Evolutionary conservation across 208 protist species (phyloP).

Genomic region (Acanthamoeba sp.): DNA sequence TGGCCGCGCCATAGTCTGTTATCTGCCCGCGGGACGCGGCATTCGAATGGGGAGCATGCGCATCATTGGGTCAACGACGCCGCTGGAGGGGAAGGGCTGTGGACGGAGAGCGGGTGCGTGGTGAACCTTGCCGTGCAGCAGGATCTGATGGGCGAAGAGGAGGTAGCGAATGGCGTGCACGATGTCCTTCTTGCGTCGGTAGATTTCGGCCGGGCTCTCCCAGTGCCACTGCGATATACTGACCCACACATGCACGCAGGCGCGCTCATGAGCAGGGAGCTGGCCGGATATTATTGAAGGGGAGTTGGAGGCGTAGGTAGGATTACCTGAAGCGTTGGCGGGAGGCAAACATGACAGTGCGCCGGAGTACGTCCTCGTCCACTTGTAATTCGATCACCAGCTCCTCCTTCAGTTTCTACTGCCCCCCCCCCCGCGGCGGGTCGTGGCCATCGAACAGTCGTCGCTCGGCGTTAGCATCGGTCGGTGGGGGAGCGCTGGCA

Average conservation of each 20-base stretch:
- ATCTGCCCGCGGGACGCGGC: not conserved
- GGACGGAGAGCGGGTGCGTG: too few species aligned
- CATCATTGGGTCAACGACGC: too few species aligned
- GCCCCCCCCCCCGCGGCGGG: too few species aligned
- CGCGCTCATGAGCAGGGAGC: not conserved
- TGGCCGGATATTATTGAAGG: too few species aligned
- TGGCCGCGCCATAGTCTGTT: not conserved
- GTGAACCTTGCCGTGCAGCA: not conserved
- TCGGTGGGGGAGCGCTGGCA: not conserved
- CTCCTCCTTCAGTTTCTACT: constrained; percentile 53
- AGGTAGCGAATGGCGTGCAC: constrained; percentile 34
- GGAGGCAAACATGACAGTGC: constrained; percentile 47
- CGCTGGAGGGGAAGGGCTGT: too few species aligned
- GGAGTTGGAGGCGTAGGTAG: too few species aligned
- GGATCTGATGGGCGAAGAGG: constrained; percentile 15
- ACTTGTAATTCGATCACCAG: not conserved
- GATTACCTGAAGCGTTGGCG: constrained; percentile 2
- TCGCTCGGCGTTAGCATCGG: too few species aligned
- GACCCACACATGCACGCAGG: not conserved
- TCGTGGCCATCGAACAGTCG: too few species aligned
- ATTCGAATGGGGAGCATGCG: too few species aligned
- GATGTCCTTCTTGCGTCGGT: not conserved
- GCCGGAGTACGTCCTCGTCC: constrained; percentile 26
- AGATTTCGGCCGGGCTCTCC: not conserved
- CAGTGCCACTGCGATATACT: constrained; percentile 36